Base-by-base conservation (phyloP, 129 eudicot species). In the Apium graveolens region DNA sequence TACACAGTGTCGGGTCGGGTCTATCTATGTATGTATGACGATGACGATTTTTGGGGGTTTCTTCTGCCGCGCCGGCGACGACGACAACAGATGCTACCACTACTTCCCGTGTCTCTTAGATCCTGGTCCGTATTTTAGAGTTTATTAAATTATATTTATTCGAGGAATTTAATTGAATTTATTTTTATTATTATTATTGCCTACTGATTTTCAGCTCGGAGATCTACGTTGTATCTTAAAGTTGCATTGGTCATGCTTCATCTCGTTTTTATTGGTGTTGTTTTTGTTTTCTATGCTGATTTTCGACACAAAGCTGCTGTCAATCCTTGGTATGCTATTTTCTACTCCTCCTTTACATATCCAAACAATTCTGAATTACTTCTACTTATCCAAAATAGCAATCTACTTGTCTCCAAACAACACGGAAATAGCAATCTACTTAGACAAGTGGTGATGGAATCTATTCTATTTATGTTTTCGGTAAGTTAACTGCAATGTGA, bases 61-160 rank as follows among this genome's bases (percentile, higher is more conserved):
- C 57, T 83, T 77, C 51, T 74, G 76, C 76, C 53, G 92, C 83
- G 57, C 78, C 75, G 89, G 89, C 16, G 84, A 82, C 85, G 63
- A 69, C 85, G 77, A 80, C 82, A 90, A 89, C 82, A 85, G 90
- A 38, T 91, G 91, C 83, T 81, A 78, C 75, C 86, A 81, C 74
- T 55, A 77, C 79, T 87, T 88, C 78, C 98, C 98, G 18, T 90
- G 98, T 78, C 91, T 95, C 55, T 81, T 92, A 78, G 97, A 95
- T 87, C 96, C 98, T 41, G 97, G 98, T 94, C 32, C 4, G 3
- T 37, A 60, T 27, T 34, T 8, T 21, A 6, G 35, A 27, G 27
- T 77, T 11, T 34, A 38, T 35, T 12, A 1, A 16, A 11, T 63
- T 63, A 26, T 31, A 10, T 55, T 21, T 55, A 13, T 13, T 9